Evolutionary conservation across 768 basidiomycete species (phyloP).

Genomic region (Amanita exitialis): DNA sequence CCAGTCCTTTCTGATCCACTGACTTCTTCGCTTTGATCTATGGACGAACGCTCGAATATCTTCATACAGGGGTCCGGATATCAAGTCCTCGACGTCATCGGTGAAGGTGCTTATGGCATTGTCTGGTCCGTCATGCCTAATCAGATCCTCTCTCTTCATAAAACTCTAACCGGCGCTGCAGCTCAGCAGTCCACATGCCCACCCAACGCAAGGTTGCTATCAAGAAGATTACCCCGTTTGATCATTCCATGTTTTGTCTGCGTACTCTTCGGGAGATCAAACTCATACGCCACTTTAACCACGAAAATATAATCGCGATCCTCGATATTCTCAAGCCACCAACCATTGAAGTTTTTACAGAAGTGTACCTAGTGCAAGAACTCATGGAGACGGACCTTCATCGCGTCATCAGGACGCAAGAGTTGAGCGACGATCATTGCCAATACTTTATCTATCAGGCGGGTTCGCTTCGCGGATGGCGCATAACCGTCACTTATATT

Average conservation of each 20-base stretch:
- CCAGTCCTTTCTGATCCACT: not conserved
- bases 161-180: conserved; percentile 14
- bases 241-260: conserved; percentile 86
- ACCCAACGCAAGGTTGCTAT: conserved; percentile 83
- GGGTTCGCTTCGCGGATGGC: conserved; percentile 23
- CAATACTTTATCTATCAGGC: conserved; percentile 33
- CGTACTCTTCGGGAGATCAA: conserved; percentile 89
- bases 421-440: conserved; percentile 85
- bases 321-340: conserved; percentile 83
- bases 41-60: conserved; percentile 5
- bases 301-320: conserved; percentile 89
- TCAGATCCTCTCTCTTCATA: not conserved
- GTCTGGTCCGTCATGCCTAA: conserved; percentile 29
- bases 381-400: conserved; percentile 89
- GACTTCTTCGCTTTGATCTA: not conserved
- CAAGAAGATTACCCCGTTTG: conserved; percentile 93
- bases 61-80: conserved; percentile 55
- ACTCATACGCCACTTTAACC: conserved; percentile 67
- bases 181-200: conserved; percentile 77
- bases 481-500: conserved; percentile 13
- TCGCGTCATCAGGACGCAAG: conserved; percentile 84
- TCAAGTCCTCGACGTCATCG: conserved; percentile 62
- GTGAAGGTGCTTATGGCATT: conserved; percentile 85
- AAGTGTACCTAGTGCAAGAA: conserved; percentile 84
- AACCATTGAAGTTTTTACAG: conserved; percentile 67